phyloP scores from a whole-genome alignment of 2,329 filamentous ascomycete species.

The Hymenoscyphus infarciens region DNA sequence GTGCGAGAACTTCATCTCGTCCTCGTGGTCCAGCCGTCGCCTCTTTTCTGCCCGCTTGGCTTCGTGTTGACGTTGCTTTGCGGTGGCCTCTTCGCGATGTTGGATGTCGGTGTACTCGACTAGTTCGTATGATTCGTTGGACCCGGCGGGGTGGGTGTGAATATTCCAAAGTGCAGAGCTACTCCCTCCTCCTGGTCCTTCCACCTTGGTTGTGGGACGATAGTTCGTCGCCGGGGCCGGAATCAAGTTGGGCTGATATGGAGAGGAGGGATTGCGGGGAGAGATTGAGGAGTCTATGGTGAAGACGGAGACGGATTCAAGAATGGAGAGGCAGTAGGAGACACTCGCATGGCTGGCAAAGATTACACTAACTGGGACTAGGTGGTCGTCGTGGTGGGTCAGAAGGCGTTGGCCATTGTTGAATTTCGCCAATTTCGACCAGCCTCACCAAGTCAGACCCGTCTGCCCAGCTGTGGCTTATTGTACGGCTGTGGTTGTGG shows the following conservation, averaged over 20 bases:
- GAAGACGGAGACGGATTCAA: conserved; percentile 13
- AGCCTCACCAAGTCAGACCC: background rate
- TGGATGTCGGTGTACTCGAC: conserved; percentile 28
- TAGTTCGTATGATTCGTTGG: conserved; percentile 34
- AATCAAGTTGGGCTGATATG: conserved; percentile 9
- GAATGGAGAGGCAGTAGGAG: background rate
- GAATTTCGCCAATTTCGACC: background rate
- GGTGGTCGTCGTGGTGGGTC: conserved; percentile 4
- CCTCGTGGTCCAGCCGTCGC: conserved; percentile 64
- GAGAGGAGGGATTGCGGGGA: conserved; percentile 27
- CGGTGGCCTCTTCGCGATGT: conserved; percentile 11
- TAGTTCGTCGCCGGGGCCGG: background rate
- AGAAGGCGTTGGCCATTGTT: background rate
- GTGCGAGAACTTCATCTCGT: conserved; percentile 99
- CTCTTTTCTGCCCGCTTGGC: conserved; percentile 59
- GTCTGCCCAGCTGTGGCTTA: background rate
- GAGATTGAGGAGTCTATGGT: conserved; percentile 24
- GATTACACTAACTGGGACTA: background rate
- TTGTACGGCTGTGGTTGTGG: background rate
- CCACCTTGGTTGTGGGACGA: background rate
- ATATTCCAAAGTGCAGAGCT: background rate
- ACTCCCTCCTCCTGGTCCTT: background rate
- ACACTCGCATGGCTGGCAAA: background rate
- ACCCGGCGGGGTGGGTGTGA: conserved; percentile 19
- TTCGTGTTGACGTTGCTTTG: conserved; percentile 17